These are phyloP conservation scores for Hordeum vulgare DNA, from an alignment of 176 grass and related monocot species.

Conservation along the genomic window DNA sequence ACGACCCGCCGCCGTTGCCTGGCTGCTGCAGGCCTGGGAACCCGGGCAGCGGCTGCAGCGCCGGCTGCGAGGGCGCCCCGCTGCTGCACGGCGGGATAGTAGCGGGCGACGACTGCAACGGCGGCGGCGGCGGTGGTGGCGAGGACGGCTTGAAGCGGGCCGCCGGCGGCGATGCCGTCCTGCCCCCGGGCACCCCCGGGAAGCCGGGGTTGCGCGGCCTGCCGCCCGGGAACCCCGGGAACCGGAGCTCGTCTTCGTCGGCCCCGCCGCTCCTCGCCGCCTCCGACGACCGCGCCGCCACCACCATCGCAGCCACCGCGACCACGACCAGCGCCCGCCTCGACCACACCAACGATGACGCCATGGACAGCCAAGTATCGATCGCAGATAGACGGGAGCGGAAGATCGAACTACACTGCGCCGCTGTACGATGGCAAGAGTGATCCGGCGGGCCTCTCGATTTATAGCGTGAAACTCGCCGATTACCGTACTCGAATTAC, in stretches of 20 bases:
- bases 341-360: background rate
- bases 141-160: background rate
- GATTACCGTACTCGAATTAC: background rate
- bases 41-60: constrained; percentile 7
- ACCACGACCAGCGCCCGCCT: background rate
- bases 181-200: constrained; percentile 6
- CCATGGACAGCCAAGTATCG: background rate
- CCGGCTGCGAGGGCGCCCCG: background rate
- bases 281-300: background rate
- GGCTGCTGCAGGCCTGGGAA: constrained; percentile 29
- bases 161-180: background rate
- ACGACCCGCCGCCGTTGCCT: background rate
- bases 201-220: constrained; percentile 23
- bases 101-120: background rate
- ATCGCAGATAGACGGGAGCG: background rate
- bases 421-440: background rate
- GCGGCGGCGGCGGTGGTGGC: background rate
- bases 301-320: background rate
- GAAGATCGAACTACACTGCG: background rate
- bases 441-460: background rate
- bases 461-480: background rate
- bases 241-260: background rate
- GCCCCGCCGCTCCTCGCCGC: background rate
- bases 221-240: constrained; percentile 5
- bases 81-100: background rate